A percentile compares a stretch with the other conserved stretches of the same genome.
Conservation (phyloP, 2,329 filamentous ascomycete species). For the Ophiostoma triangulosporum region DNA sequence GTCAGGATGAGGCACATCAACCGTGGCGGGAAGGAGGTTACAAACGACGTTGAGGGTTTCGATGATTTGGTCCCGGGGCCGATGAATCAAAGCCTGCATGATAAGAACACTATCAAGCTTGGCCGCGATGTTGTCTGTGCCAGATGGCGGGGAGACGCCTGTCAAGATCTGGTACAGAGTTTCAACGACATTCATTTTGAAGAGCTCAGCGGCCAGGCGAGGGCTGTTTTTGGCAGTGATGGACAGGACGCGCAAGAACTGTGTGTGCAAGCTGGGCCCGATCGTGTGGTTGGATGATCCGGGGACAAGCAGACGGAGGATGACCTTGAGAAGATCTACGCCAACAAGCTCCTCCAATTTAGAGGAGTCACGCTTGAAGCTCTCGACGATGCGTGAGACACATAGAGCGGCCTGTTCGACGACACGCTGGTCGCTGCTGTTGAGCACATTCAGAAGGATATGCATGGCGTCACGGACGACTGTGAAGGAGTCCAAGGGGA, state of each 20-base stretch:
- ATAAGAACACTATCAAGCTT: slow-evolving; percentile 95
- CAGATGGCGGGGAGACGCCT: slow-evolving; percentile 78
- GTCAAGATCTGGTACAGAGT: slow-evolving; percentile 96
- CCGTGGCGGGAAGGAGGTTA: slow-evolving; percentile 50
- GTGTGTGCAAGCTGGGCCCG: slow-evolving; percentile 85
- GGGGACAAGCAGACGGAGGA: slow-evolving; percentile 76
- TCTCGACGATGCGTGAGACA: slow-evolving; percentile 91
- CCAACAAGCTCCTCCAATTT: slow-evolving; percentile 91
- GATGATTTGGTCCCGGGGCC: slow-evolving; percentile 88
- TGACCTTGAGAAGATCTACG: slow-evolving; percentile 69
- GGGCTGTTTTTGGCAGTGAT: slow-evolving; percentile 86
- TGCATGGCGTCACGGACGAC: slow-evolving; percentile 95
- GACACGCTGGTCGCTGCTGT: slow-evolving; percentile 88
- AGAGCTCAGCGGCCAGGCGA: slow-evolving; percentile 70
- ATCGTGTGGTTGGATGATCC: slow-evolving; percentile 85
- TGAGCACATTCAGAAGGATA: slow-evolving; percentile 76
- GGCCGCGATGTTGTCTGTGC: slow-evolving; percentile 60
- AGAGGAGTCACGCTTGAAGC: slow-evolving; percentile 76
- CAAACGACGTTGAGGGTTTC: slow-evolving; percentile 97
- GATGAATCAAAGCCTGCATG: slow-evolving; percentile 95
- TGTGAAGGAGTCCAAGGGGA: slow-evolving; percentile 82
- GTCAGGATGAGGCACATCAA: background rate
- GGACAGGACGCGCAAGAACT: slow-evolving; percentile 82
- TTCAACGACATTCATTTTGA: slow-evolving; percentile 95
- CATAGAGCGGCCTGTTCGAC: slow-evolving; percentile 94